Conservation (phyloP, 345 rosid genomes). For the Melastoma malabathricum region DNA sequence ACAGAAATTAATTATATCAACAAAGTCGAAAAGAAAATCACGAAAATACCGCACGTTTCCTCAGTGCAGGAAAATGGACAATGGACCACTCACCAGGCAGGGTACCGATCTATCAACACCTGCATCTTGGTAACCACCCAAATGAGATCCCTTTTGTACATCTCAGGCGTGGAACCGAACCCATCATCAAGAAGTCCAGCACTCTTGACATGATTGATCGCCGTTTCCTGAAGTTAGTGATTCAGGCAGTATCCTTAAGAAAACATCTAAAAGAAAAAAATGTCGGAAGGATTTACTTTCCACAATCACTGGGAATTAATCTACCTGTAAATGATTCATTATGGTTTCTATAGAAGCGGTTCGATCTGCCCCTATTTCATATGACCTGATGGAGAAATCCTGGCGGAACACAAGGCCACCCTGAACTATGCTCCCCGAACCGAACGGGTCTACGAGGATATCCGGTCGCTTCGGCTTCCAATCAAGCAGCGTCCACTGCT, state of each 20-base stretch:
- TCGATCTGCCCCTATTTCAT: constrained; percentile 58
- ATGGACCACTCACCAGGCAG: constrained; percentile 23
- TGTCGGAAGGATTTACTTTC: too few relatives aligned
- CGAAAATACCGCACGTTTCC: not conserved
- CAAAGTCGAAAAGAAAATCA: too few relatives aligned
- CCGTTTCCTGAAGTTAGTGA: constrained; percentile 36
- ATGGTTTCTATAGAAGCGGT: constrained; percentile 64
- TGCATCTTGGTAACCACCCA: constrained; percentile 62
- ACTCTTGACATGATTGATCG: constrained; percentile 44
- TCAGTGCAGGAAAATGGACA: not conserved
- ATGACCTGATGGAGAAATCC: constrained; percentile 47
- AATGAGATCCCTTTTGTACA: constrained; percentile 39
- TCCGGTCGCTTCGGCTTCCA: constrained; percentile 90
- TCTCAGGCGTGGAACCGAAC: constrained; percentile 56
- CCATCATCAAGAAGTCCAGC: constrained; percentile 55
- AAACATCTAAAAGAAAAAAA: too few relatives aligned
- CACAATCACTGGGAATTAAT: not conserved
- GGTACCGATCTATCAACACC: constrained; percentile 43
- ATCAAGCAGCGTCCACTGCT: constrained; percentile 99
- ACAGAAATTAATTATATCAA: too few relatives aligned
- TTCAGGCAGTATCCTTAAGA: too few relatives aligned
- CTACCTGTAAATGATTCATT: constrained; percentile 60
- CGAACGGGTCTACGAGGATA: constrained; percentile 73
- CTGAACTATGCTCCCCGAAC: constrained; percentile 51
- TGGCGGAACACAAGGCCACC: constrained; percentile 38